Percentiles rank a stretch among this genome's conserved stretches.
phyloP scores from a whole-genome alignment of 225 moss, liverwort and hornwort species.

The Takakia lepidozioides region DNA sequence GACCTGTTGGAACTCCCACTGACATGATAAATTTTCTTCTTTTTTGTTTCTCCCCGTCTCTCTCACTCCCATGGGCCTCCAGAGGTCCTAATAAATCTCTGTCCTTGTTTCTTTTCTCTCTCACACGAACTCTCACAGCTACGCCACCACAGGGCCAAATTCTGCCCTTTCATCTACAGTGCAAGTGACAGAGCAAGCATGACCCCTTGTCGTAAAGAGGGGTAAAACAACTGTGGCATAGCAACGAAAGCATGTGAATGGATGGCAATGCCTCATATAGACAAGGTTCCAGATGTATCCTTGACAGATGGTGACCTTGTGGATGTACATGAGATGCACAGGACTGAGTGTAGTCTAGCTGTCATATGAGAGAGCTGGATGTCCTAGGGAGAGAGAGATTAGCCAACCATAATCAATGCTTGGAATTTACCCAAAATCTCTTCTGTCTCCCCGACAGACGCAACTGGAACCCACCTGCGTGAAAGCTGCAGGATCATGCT shows the following conservation, averaged over 20 bases:
- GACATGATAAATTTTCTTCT: background rate
- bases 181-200: too few species aligned
- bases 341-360: too few species aligned
- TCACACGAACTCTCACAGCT: background rate
- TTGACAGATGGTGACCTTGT: too few species aligned
- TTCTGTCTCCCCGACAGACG: background rate
- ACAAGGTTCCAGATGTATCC: too few species aligned
- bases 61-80: background rate
- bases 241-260: too few species aligned
- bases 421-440: too few species aligned
- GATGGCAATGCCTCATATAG: too few species aligned
- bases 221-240: too few species aligned
- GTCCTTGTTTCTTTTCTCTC: background rate
- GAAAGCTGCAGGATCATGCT: slow-evolving; percentile 77
- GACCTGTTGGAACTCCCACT: background rate
- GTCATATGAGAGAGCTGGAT: too few species aligned
- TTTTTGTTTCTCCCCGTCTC: background rate
- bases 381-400: background rate
- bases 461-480: slow-evolving; percentile 52
- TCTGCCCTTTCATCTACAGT: background rate
- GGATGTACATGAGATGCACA: too few species aligned
- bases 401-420: too few species aligned
- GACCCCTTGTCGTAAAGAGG: too few species aligned
- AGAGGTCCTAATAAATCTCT: background rate
- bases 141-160: background rate